Evolutionary conservation across 495 filamentous ascomycete species (phyloP).

Genomic region (Penicillium ochrochloron): DNA sequence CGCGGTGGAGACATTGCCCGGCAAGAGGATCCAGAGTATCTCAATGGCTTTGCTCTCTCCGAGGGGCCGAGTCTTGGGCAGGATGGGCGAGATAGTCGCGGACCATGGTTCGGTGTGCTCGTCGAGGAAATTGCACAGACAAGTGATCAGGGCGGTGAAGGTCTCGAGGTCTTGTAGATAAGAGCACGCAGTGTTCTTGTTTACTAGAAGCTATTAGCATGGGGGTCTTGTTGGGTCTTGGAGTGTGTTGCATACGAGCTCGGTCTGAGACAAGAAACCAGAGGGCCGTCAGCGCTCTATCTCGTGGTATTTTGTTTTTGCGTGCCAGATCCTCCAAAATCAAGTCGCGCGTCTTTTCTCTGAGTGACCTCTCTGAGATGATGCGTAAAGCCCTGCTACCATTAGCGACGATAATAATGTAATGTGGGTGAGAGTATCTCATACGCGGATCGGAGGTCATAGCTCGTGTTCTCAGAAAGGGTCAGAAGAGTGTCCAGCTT

Average conservation of each 20-base stretch:
- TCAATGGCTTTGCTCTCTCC: slow-evolving; percentile 49
- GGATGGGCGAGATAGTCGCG: slow-evolving; percentile 45
- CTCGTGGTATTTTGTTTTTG: slow-evolving; percentile 38
- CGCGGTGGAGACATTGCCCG: slow-evolving; percentile 43
- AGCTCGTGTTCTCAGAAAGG: slow-evolving; percentile 53
- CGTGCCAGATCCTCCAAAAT: slow-evolving; percentile 48
- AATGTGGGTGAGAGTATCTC: slow-evolving; percentile 17
- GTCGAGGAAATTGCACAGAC: slow-evolving; percentile 53
- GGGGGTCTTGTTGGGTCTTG: neutral
- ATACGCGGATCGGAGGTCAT: slow-evolving; percentile 58
- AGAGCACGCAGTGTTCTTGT: slow-evolving; percentile 45
- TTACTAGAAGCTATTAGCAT: slow-evolving; percentile 36
- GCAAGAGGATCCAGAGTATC: slow-evolving; percentile 44
- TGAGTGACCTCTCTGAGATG: slow-evolving; percentile 52
- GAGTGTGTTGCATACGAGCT: slow-evolving; percentile 38
- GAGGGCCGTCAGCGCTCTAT: slow-evolving; percentile 49
- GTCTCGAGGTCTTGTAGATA: slow-evolving; percentile 44
- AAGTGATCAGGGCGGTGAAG: slow-evolving; percentile 49
- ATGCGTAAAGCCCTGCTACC: slow-evolving; percentile 50
- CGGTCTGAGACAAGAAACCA: slow-evolving; percentile 50
- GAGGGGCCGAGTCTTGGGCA: slow-evolving; percentile 49
- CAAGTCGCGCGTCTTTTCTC: slow-evolving; percentile 45
- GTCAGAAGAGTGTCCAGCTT: slow-evolving; percentile 56
- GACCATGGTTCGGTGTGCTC: slow-evolving; percentile 46
- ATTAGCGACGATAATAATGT: slow-evolving; percentile 15